Evolutionary conservation across 192 early-diverging fungal species (phyloP).

Genomic region (Coemansia sp.): DNA sequence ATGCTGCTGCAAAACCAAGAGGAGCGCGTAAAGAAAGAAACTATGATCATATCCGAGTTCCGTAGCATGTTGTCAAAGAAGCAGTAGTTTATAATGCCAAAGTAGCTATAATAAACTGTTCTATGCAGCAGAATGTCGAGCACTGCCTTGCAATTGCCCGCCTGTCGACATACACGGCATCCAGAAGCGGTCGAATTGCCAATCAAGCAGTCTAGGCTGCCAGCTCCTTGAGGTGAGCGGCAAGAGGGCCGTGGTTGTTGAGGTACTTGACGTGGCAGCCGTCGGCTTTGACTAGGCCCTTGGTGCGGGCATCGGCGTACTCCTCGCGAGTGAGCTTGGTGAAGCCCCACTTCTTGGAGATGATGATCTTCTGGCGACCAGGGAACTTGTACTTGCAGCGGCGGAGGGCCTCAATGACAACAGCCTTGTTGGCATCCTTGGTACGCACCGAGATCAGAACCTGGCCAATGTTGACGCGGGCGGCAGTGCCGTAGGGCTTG

Average conservation of each 20-base stretch:
- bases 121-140: too few relatives aligned
- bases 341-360: constrained; percentile 99
- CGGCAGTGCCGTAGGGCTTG: constrained; percentile 91
- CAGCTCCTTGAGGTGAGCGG: constrained; percentile 44
- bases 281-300: constrained; percentile 81
- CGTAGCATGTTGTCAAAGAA: constrained; percentile 73
- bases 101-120: background rate
- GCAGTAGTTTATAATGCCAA: constrained; percentile 4
- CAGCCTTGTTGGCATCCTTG: constrained; percentile 89
- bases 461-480: constrained; percentile 98
- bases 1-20: constrained; percentile 84
- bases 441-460: constrained; percentile 93
- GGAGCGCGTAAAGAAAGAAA: constrained; percentile 84
- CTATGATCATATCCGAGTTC: constrained; percentile 87
- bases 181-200: background rate
- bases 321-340: constrained; percentile 93
- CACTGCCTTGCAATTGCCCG: too few relatives aligned
- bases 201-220: constrained; percentile 12
- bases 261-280: constrained; percentile 95
- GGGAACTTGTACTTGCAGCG: constrained; percentile 99
- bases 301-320: constrained; percentile 72
- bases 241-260: constrained; percentile 76
- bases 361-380: constrained; percentile 96
- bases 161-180: too few relatives aligned
- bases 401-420: constrained; percentile 88